Evolutionary conservation across 495 filamentous ascomycete genomes (phyloP), one percentile per base, ranked within the genome.

Genomic region (Hypoxylon intermedium): DNA sequence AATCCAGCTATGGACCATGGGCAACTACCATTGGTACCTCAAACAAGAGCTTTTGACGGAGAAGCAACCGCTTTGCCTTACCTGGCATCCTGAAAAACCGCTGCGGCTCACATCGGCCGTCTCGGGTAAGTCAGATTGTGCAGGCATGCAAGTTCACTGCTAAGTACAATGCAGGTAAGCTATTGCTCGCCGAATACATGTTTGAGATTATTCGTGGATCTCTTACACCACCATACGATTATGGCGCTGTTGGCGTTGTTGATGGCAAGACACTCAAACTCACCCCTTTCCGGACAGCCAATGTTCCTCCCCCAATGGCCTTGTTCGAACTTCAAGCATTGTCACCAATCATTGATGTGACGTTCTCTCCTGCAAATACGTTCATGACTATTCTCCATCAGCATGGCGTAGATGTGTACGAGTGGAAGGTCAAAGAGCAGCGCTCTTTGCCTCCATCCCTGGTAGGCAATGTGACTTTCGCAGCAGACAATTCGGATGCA

Each of bases 11-110:
- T 98, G 94, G 93, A 95, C 90, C 1, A 94, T 88, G 79, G 89
- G 92, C 6, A 98, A 98, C 69, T 98, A 98, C 67, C 90, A 98
- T 67, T 98, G 92, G 81, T 98, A 98, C 69, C 77, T 98, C n/a
- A 98, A 98, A 74, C 93, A 97, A 74, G 94, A 98, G 67, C 78
- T 93, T 11, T 50, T 55, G 5, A 54, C 59, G 3, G 58, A 55
- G 16, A 45, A 41, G 7, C 71, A 34, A 43, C 72, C 72, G 28
- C 73, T 69, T 58, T 70, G 75, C 33, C 72, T 86, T 52, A 74
- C 76, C 9, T 98, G 94, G 94, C 91, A 98, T 73, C 86, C 90
- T 16, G 94, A 97, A 66, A 89, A 88, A 62, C 73, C 91, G 5
- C 74, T 97, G 46, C 79, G 83, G 15, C 75, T 93, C 44, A 79